A percentile compares a stretch with the other conserved stretches of the same genome.
These are phyloP conservation scores for Pythium chondricola DNA, from an alignment of 352 stramenopile genomes.

Conservation along the genomic window DNA sequence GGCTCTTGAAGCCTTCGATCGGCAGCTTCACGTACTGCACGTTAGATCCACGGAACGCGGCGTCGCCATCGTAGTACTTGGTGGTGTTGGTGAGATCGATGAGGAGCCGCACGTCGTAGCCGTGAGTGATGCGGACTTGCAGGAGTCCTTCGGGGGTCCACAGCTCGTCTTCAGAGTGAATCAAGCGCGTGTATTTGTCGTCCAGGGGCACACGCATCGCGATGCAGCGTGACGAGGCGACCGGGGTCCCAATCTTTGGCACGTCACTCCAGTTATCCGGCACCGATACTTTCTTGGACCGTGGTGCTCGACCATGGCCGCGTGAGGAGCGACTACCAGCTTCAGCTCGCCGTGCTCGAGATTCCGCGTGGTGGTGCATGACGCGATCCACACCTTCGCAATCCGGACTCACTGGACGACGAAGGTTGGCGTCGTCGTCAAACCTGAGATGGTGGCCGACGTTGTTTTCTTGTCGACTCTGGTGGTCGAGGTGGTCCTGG, in stretches of 20 bases:
- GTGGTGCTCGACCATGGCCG: too few species aligned
- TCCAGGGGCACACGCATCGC: conserved; percentile 69
- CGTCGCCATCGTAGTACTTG: conserved; percentile 73
- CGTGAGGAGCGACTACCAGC: too few species aligned
- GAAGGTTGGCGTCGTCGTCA: too few species aligned
- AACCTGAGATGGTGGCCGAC: too few species aligned
- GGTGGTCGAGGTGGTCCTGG: too few species aligned
- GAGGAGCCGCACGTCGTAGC: conserved; percentile 52
- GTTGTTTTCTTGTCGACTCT: too few species aligned
- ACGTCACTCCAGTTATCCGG: conserved; percentile 82
- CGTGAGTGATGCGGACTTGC: conserved; percentile 25
- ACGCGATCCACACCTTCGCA: too few species aligned
- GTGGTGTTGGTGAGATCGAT: conserved; percentile 82
- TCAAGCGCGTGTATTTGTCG: conserved; percentile 45
- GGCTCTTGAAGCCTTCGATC: conserved; percentile 66
- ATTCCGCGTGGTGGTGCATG: too few species aligned
- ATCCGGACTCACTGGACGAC: too few species aligned
- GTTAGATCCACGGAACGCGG: conserved; percentile 34
- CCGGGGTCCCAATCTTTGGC: conserved; percentile 52
- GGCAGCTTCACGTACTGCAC: conserved; percentile 73
- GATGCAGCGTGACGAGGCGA: conserved; percentile 55
- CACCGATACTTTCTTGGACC: conserved; percentile 35
- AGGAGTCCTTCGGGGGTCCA: conserved; percentile 62
- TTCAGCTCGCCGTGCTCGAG: too few species aligned
- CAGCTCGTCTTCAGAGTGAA: conserved; percentile 28